A percentile compares a stretch with the other conserved stretches of the same genome.
phyloP scores from a whole-genome alignment of 352 stramenopile genomes.

The Globisporangium spiculum region DNA sequence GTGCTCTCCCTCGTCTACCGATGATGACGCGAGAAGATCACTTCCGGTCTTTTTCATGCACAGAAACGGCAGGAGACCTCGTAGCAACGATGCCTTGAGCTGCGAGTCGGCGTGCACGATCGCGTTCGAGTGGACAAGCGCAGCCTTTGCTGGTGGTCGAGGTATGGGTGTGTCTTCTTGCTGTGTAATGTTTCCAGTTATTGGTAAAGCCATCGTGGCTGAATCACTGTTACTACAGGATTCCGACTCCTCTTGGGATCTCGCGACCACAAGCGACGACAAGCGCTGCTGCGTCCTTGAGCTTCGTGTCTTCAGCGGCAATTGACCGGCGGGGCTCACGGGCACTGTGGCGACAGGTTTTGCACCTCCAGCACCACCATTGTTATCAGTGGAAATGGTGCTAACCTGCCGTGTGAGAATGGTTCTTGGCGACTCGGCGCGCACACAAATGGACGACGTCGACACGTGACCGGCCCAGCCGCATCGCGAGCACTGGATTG shows the following conservation, averaged over 20 bases:
- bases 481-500: slow-evolving; percentile 52
- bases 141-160: not conserved
- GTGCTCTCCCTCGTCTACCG: not conserved
- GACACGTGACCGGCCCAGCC: slow-evolving; percentile 52
- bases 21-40: too few species aligned
- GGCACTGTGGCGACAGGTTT: not conserved
- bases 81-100: slow-evolving; percentile 3
- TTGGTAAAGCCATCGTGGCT: too few species aligned
- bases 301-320: slow-evolving; percentile 1
- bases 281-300: slow-evolving; percentile 3
- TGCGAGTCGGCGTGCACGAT: slow-evolving; percentile 7
- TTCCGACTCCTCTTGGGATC: too few species aligned
- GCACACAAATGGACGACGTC: slow-evolving; percentile 42
- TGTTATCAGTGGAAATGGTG: not conserved
- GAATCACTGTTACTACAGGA: too few species aligned
- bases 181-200: too few species aligned
- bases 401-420: not conserved
- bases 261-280: not conserved
- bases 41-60: not conserved
- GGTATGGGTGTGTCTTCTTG: too few species aligned
- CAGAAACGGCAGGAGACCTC: not conserved
- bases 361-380: not conserved
- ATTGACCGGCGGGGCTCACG: not conserved
- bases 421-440: not conserved
- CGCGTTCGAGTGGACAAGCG: not conserved